Conservation (phyloP, 129 eudicot species). For the Artemisia tridentata region DNA sequence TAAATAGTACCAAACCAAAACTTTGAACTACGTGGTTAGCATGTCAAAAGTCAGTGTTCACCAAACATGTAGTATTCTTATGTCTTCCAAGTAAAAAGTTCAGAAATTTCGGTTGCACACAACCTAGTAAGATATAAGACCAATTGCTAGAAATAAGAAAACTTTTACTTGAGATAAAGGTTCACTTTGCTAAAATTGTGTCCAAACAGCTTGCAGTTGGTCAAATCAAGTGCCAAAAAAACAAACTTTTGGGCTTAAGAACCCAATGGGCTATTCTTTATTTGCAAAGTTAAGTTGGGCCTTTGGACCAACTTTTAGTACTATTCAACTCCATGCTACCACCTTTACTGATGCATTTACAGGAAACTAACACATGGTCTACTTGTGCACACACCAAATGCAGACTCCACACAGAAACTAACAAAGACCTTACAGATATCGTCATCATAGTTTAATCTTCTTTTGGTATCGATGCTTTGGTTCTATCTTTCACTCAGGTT, state of each 20-base stretch:
- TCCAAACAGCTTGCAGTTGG: not conserved
- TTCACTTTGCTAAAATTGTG: not conserved
- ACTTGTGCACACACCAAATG: not conserved
- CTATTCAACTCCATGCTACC: not conserved
- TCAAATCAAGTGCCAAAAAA: not conserved
- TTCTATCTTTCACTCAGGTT: conserved; percentile 20
- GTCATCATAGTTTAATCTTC: not conserved
- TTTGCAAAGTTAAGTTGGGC: not conserved
- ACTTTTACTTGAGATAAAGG: not conserved
- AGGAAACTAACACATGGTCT: not conserved
- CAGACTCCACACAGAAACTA: not conserved
- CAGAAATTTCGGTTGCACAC: too few relatives aligned
- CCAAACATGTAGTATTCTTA: too few relatives aligned
- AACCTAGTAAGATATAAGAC: not conserved
- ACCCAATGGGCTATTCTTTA: not conserved
- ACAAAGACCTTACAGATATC: not conserved
- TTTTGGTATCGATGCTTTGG: not conserved
- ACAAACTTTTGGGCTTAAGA: not conserved
- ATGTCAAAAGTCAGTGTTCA: not conserved
- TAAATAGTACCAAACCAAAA: too few relatives aligned
- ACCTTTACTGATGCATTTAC: conserved; percentile 6
- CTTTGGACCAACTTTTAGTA: conserved; percentile 16
- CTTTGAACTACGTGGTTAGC: not conserved
- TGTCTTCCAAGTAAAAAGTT: too few relatives aligned
- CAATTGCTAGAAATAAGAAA: not conserved